Evolutionary conservation across 164 flowering plant species (phyloP).

Genomic region (Magnolia sinica): DNA sequence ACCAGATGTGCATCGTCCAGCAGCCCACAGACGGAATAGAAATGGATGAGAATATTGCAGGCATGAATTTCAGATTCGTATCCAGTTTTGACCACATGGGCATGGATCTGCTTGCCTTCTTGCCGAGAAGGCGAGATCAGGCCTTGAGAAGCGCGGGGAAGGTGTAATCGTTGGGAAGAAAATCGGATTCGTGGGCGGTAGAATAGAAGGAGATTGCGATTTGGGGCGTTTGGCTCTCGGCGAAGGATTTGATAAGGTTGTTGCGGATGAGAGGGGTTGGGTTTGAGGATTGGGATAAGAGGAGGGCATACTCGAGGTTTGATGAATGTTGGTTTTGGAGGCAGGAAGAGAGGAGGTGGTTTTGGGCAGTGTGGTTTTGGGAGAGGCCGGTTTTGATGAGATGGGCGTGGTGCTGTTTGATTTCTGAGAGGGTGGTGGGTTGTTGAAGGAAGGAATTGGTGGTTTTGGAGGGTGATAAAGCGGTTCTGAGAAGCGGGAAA

Average conservation of each 20-base stretch:
- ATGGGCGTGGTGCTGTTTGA: conserved; percentile 42
- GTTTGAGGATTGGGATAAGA: conserved; percentile 6
- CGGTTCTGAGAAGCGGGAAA: no score
- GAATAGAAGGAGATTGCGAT: conserved; percentile 17
- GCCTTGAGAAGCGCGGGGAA: conserved; percentile 17
- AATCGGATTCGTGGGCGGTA: conserved; percentile 7
- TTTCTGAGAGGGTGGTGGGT: background rate
- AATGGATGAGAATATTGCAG: conserved; percentile 49
- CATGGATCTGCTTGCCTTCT: conserved; percentile 17
- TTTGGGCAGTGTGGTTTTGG: conserved; percentile 6
- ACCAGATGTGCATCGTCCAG: no score
- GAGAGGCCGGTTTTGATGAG: conserved; percentile 43
- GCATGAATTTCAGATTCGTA: conserved; percentile 21
- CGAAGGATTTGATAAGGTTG: conserved; percentile 9
- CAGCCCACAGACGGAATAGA: background rate
- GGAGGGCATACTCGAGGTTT: conserved; percentile 10
- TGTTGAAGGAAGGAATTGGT: background rate
- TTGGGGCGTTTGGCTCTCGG: conserved; percentile 11
- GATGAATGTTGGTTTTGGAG: conserved; percentile 6
- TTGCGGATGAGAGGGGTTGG: conserved; percentile 12
- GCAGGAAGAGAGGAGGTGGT: conserved; percentile 13
- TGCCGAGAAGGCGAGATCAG: conserved; percentile 11
- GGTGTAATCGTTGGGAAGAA: conserved; percentile 15
- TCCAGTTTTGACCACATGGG: conserved; percentile 17
- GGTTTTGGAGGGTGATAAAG: no score